Evolutionary conservation across 805 yeast species (phyloP).

Genomic region (Nakazawaea sp.): DNA sequence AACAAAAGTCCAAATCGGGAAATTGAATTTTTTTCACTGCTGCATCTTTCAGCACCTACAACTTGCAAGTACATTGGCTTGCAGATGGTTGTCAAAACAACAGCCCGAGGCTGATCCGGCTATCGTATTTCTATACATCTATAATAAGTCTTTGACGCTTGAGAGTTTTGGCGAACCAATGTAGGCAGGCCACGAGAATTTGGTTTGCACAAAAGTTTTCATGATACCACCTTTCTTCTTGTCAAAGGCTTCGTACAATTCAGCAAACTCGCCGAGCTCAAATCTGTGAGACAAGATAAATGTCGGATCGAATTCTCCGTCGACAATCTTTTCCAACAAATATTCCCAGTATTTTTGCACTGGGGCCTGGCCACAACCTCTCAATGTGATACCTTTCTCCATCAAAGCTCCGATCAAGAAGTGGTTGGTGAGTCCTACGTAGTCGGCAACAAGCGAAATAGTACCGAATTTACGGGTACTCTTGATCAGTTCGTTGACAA

Average conservation of each 20-base stretch:
- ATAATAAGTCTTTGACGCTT: not conserved
- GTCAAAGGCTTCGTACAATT: conserved; percentile 11
- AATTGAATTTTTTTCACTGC: no score
- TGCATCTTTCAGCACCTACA: no score
- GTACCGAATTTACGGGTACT: conserved; percentile 2
- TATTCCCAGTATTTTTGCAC: conserved; percentile 13
- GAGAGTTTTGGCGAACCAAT: not conserved
- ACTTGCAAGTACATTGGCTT: no score
- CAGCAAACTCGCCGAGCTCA: conserved; percentile 6
- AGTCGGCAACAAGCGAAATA: not conserved
- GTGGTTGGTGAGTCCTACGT: not conserved
- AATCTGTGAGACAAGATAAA: conserved; percentile 13
- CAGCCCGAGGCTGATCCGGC: no score
- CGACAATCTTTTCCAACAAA: conserved; percentile 11
- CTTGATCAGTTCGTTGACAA: not conserved
- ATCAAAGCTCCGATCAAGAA: not conserved
- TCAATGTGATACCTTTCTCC: conserved; percentile 7
- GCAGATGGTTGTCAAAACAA: no score
- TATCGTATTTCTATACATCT: not conserved
- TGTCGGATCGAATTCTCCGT: conserved; percentile 12
- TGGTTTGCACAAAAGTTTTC: no score
- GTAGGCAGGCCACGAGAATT: conserved; percentile 4
- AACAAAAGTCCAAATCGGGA: no score
- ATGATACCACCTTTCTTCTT: conserved; percentile 14
- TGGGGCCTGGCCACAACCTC: conserved; percentile 14